Conservation (phyloP, 2,329 filamentous ascomycete species). For the Trichoderma koningiopsis region DNA sequence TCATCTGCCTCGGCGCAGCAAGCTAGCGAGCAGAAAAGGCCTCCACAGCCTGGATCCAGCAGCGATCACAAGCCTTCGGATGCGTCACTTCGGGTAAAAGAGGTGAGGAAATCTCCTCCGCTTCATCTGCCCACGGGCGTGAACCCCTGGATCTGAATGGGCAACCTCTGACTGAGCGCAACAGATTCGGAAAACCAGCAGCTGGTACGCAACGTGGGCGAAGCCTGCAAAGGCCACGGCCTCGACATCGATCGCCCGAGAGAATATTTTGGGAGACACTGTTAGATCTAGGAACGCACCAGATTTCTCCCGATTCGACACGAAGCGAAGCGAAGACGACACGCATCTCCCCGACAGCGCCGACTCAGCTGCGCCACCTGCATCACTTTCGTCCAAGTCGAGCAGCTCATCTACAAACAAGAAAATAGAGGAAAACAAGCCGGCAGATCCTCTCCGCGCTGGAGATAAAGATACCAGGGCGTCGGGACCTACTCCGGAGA, state of each 20-base stretch:
- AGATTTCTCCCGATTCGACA: constrained; percentile 56
- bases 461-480: background rate
- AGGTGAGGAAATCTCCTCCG: background rate
- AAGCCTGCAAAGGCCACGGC: constrained; percentile 57
- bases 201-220: constrained; percentile 67
- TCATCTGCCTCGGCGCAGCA: constrained; percentile 24
- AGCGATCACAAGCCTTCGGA: constrained; percentile 16
- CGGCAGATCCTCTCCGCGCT: background rate
- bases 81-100: constrained; percentile 17
- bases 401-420: background rate
- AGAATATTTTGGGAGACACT: constrained; percentile 62
- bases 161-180: background rate
- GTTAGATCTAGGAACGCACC: constrained; percentile 48
- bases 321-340: constrained; percentile 40
- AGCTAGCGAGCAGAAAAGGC: constrained; percentile 18
- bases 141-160: constrained; percentile 5
- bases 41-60: constrained; percentile 15
- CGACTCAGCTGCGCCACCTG: constrained; percentile 16
- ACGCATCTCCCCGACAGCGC: constrained; percentile 33
- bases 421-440: background rate
- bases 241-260: constrained; percentile 61
- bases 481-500: background rate
- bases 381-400: constrained; percentile 29
- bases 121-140: background rate
- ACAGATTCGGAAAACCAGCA: constrained; percentile 55